Percentiles rank a stretch among this genome's conserved stretches.
These are phyloP conservation scores for Arabidopsis arenosa DNA, from an alignment of 345 rosid species.

Conservation along the genomic window DNA sequence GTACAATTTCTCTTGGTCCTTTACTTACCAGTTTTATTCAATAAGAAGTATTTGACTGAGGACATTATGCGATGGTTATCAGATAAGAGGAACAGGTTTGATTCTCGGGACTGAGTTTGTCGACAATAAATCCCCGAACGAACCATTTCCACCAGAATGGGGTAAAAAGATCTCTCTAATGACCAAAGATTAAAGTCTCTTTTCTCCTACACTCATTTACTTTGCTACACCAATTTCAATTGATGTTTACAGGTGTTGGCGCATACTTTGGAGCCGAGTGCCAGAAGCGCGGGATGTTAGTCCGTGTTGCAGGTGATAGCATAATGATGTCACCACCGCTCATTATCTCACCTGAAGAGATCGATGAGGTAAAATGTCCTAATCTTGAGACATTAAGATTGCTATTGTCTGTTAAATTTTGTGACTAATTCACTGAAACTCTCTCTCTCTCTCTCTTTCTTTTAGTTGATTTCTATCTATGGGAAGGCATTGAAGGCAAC, in stretches of 20 bases:
- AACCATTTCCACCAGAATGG: slow-evolving; percentile 96
- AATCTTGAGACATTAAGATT: background rate
- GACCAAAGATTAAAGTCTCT: background rate
- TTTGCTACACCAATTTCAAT: background rate
- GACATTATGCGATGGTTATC: slow-evolving; percentile 37
- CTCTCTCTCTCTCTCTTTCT: background rate
- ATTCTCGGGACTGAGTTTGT: slow-evolving; percentile 88
- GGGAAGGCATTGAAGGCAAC: slow-evolving; percentile 83
- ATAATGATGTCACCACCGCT: slow-evolving; percentile 95
- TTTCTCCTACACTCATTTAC: slow-evolving; percentile 1
- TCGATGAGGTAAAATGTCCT: slow-evolving; percentile 63
- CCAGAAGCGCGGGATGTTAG: slow-evolving; percentile 78
- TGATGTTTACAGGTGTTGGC: slow-evolving; percentile 63
- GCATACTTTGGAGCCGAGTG: slow-evolving; percentile 91
- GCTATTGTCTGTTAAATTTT: slow-evolving; percentile 11
- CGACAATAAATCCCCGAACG: slow-evolving; percentile 87
- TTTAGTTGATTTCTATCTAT: slow-evolving; percentile 70
- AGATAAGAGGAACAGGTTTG: slow-evolving; percentile 94
- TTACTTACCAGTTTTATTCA: background rate
- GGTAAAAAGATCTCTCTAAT: slow-evolving; percentile 52
- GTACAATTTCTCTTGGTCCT: slow-evolving; percentile 39
- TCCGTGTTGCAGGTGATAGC: slow-evolving; percentile 86
- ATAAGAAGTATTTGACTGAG: slow-evolving; percentile 5
- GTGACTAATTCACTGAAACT: background rate
- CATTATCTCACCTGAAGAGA: slow-evolving; percentile 67